Evolutionary conservation across 768 basidiomycete genomes (phyloP), one percentile per base, ranked within the genome.

Genomic region (Termitomyces sp.): DNA sequence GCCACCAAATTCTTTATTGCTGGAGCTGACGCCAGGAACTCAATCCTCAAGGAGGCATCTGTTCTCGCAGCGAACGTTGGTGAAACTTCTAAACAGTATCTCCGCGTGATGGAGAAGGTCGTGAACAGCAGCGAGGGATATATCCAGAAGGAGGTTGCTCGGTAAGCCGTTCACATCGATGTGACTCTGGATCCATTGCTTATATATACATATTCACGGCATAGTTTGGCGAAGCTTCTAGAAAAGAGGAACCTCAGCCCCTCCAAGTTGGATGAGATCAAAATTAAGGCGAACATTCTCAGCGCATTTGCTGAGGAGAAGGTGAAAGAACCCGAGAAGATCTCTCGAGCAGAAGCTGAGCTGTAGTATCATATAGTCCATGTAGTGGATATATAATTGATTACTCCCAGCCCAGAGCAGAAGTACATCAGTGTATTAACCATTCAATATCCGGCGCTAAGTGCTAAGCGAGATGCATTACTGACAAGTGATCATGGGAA

Each of bases 61-160:
- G 66, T 64, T 0, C 67, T 91, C 6, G 80, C 83, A 5, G 67
- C 73, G n/a, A 67, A 66, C 16, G 73, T 79, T 38, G 82, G 83
- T 27, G 73, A 66, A 6, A 72, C 78, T 22, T 81, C 85, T 16
- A 80, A 82, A 62, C 89, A 94, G 70, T 99, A 99, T 70, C 61
- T 94, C 54, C 86, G 87, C 56, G 85, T 94, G 40, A 95, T 98
- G 91, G 85, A 91, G 72, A 94, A 96, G 72, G 75, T 94, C 6
- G 72, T 83, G 23, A 83, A 79, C 55, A 81, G 84, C 45, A 77
- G 84, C 27, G 86, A 86, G 62, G 81, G 69, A 33, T 98, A 95
- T 73, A 64, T 96, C 51, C 80, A 83, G 66, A 96, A 95, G 74
- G 97, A 99, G 73, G 72, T 82, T 31, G 84, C 82, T 63, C 83